Conservation (phyloP, 805 yeast genomes). For the Wickerhamiella musiphila region DNA sequence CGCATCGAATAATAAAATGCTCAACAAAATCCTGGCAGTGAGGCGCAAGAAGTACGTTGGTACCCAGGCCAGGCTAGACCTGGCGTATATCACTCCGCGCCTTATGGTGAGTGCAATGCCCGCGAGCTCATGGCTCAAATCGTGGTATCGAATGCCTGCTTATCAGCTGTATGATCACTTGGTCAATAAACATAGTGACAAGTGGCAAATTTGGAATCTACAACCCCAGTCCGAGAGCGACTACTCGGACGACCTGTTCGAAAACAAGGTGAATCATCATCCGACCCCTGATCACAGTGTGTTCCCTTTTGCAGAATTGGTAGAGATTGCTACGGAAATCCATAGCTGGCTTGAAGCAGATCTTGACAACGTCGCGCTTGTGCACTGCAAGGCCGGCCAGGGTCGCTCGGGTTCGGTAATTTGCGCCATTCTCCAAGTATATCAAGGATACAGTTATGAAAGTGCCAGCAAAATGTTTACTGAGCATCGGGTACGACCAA, state of each 20-base stretch:
- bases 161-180: constrained; percentile 34
- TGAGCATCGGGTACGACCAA: constrained; percentile 34
- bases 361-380: constrained; percentile 35
- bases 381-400: constrained; percentile 85
- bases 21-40: neutral
- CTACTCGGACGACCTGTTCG: constrained; percentile 24
- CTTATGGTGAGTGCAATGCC: constrained; percentile 70
- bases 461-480: constrained; percentile 40
- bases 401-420: constrained; percentile 75
- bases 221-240: constrained; percentile 36
- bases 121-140: constrained; percentile 27
- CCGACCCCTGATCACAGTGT: constrained; percentile 72
- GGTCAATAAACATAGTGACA: constrained; percentile 27
- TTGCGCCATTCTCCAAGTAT: constrained; percentile 51
- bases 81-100: constrained; percentile 47
- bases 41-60: constrained; percentile 14
- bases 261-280: constrained; percentile 22
- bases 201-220: constrained; percentile 65
- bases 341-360: constrained; percentile 24
- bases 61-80: constrained; percentile 30
- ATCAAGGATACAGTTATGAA: constrained; percentile 23
- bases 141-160: constrained; percentile 36
- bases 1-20: no score
- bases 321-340: constrained; percentile 30
- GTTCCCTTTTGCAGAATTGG: constrained; percentile 41